These are phyloP conservation scores for Rhizoclosmatium globosum DNA, from an alignment of 192 early-diverging fungal genomes.

Conservation along the genomic window DNA sequence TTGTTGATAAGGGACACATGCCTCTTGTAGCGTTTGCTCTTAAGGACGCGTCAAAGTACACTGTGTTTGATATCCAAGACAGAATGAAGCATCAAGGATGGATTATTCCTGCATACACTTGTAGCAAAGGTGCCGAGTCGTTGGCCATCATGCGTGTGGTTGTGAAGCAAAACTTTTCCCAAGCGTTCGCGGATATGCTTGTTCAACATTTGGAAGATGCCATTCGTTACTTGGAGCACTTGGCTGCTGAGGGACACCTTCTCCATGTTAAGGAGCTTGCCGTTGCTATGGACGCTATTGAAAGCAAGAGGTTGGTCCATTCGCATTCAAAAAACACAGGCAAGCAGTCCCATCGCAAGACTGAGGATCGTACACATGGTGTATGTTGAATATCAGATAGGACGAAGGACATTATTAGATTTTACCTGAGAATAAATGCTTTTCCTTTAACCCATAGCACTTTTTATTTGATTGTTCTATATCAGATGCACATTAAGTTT, in stretches of 20 bases:
- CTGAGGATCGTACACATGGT: not conserved
- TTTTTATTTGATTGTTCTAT: no score
- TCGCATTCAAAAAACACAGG: not conserved
- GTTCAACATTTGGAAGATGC: slow-evolving; percentile 12
- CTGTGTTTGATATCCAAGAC: slow-evolving; percentile 23
- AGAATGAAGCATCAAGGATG: slow-evolving; percentile 14
- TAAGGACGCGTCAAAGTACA: slow-evolving; percentile 45
- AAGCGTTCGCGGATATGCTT: slow-evolving; percentile 11
- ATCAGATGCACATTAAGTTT: no score
- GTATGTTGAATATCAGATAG: not conserved
- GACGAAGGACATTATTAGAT: no score
- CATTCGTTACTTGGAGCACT: slow-evolving; percentile 12
- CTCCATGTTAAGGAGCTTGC: not conserved
- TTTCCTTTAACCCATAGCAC: no score
- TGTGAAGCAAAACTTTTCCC: slow-evolving; percentile 17
- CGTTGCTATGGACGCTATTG: not conserved
- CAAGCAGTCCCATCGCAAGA: not conserved
- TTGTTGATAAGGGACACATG: slow-evolving; percentile 68
- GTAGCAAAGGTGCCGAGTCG: slow-evolving; percentile 19
- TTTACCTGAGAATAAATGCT: no score
- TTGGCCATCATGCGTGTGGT: slow-evolving; percentile 14
- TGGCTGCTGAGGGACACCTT: not conserved
- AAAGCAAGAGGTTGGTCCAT: not conserved
- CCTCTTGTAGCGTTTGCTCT: slow-evolving; percentile 74
- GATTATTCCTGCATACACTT: slow-evolving; percentile 22